Evolutionary conservation across 495 filamentous ascomycete genomes (phyloP).

Genomic region (Aspergillus panamensis): DNA sequence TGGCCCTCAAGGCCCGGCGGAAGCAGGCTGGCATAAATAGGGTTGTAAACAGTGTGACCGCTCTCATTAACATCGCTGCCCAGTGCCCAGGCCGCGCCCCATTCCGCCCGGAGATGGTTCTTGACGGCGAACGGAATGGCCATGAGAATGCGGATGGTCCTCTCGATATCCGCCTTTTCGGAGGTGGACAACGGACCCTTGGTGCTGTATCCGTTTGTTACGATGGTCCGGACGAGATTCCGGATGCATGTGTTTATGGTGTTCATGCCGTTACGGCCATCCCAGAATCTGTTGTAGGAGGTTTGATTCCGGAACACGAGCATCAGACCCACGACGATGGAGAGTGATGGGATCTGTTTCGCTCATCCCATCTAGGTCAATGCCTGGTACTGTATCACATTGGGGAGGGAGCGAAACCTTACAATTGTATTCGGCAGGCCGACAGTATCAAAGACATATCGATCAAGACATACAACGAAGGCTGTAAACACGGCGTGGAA

Average conservation of each 20-base stretch:
- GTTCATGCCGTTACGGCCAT: constrained; percentile 58
- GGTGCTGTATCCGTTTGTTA: constrained; percentile 40
- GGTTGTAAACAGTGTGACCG: constrained; percentile 47
- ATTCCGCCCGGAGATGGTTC: constrained; percentile 71
- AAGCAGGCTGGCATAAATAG: constrained; percentile 59
- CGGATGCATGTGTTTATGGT: constrained; percentile 57
- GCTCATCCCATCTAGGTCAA: background rate
- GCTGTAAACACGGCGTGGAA: constrained; percentile 63
- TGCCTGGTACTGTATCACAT: background rate
- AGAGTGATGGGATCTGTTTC: constrained; percentile 65
- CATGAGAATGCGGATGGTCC: constrained; percentile 57
- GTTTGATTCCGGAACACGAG: constrained; percentile 75
- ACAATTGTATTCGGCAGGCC: constrained; percentile 64
- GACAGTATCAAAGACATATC: constrained; percentile 50
- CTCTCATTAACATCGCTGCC: constrained; percentile 43
- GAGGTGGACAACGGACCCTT: constrained; percentile 26
- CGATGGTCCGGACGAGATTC: constrained; percentile 60
- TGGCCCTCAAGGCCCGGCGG: constrained; percentile 56
- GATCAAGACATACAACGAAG: constrained; percentile 61
- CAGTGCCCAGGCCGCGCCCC: constrained; percentile 53
- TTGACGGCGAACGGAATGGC: constrained; percentile 74
- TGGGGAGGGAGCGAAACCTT: constrained; percentile 16
- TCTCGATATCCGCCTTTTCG: constrained; percentile 60
- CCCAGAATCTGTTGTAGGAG: constrained; percentile 71
- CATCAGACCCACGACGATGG: constrained; percentile 77